Evolutionary conservation across 345 rosid genomes (phyloP), one percentile per base, ranked within the genome.

Genomic region (Carallia pectinifolia): DNA sequence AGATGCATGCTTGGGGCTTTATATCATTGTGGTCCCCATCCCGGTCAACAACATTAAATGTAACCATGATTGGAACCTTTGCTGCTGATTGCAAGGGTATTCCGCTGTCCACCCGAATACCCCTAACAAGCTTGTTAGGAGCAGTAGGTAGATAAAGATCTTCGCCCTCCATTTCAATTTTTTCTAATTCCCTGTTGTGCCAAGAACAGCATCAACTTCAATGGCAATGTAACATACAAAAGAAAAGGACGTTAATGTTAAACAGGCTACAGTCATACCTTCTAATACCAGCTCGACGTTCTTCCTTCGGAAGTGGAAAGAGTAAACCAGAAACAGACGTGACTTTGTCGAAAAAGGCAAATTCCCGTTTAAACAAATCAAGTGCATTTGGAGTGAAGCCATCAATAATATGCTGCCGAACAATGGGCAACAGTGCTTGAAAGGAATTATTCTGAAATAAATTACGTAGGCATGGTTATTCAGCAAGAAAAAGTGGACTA

Each of bases 81-180:
- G 98, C 99, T 4, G 99, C 99, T 18, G 99, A 95, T 58, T 95
- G 99, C 63, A 95, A 83, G 15, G 98, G 99, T 85, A 95, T 95
- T 73, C 99, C 99, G 82, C 99, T 95, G 78, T 92, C 97, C 66
- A 87, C 89, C 47, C 71, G 88, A 58, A 95, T 90, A 67, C 97
- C 96, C 82, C 89, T 85, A 44, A 95, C 98, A 78, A 95, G 90
- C 84, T 89, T 92, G 76, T 53, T 85, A n/a, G 91, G 86, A 71
- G 99, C 99, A 16, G 99, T 95, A 48, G 98, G 98, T 70, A 95
- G 79, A 83, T 95, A 95, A 36, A 95, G 97, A 66, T 95, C 97
- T 6, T 90, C 85, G 67, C 99, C 97, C 18, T 78, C 81, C 88
- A 95, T 61, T 82, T 88, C 85, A 77, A 95, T 95, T 87, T 92